Evolutionary conservation across 2,329 filamentous ascomycete genomes (phyloP), one percentile per base, ranked within the genome.

Genomic region (Akanthomyces lecanii): DNA sequence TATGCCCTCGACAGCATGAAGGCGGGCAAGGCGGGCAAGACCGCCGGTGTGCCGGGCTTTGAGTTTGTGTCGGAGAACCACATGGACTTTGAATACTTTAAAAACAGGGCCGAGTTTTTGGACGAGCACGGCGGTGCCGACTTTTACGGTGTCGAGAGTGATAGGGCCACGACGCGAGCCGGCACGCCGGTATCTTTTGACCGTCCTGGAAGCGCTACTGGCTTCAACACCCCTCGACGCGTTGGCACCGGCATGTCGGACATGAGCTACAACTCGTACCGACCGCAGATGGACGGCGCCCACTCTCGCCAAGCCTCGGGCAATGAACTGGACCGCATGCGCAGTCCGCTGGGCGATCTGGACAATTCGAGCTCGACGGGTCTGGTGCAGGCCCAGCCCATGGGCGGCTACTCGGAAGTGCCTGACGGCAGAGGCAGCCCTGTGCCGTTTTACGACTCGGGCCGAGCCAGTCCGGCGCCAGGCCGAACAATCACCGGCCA

Each of bases 1-100:
- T 92, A 89, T 71, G 85, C 84, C 1, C 83, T 97, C 76, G 89
- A 94, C 70, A 78, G 84, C n/a, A 97, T 98, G 92, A 81, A 78
- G 64, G 72, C 76, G 3, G 77, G 78, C 23, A 79, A 77, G 63
- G 78, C 81, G 1, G 83, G 83, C 48, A 82, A 81, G 4, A 77
- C 72, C 14, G 65, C 72, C 54, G 67, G 70, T 14, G 70, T 89
- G 5, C 86, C 89, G 0, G 91, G 92, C 0, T 97, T 97, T 74
- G 94, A 98, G 75, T 87, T 96, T 63, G 93, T 98, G 0, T 87
- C 90, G 0, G 94, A 98, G 70, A 84, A 84, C 61, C 87, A 92
- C 55, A 88, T 97, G 75, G 92, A 97, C 73, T 97, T 96, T 72
- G 88, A 92, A 65, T 94, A 92, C 76, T 98, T 88, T 81, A 97